A percentile compares a stretch with the other conserved stretches of the same genome.
phyloP scores from a whole-genome alignment of 495 filamentous ascomycete genomes.

The Amniculicola lignicola region DNA sequence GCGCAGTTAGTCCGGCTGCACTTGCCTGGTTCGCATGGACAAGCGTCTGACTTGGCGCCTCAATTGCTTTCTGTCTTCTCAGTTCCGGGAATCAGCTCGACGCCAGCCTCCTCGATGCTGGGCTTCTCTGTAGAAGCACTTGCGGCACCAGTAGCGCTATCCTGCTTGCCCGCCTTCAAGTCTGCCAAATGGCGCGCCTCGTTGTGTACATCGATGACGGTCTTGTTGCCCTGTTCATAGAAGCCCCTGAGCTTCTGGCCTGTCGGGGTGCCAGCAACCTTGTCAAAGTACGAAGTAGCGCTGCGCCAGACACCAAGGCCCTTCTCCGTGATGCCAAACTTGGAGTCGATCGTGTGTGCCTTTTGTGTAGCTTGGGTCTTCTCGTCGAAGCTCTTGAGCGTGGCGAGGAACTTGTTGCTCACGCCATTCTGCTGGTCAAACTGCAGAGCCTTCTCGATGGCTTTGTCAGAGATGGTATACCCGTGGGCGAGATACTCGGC shows the following conservation, averaged over 20 bases:
- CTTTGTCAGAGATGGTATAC: constrained; percentile 81
- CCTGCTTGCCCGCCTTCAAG: constrained; percentile 67
- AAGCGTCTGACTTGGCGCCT: constrained; percentile 38
- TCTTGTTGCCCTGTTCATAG: constrained; percentile 75
- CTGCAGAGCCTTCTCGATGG: constrained; percentile 77
- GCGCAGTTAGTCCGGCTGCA: constrained; percentile 44
- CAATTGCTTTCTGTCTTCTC: constrained; percentile 50
- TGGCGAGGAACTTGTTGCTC: constrained; percentile 67
- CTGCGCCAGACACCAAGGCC: constrained; percentile 63
- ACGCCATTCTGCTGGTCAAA: constrained; percentile 91
- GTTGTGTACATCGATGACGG: constrained; percentile 86
- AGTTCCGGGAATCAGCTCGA: constrained; percentile 36
- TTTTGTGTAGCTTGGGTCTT: constrained; percentile 73
- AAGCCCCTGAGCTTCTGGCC: constrained; percentile 82
- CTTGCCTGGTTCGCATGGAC: constrained; percentile 42
- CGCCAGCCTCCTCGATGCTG: constrained; percentile 28
- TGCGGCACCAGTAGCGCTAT: constrained; percentile 15
- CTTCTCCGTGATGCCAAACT: constrained; percentile 75
- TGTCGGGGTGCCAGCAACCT: constrained; percentile 77
- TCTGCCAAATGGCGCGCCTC: constrained; percentile 86
- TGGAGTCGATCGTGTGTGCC: constrained; percentile 70
- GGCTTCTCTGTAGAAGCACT: constrained; percentile 13
- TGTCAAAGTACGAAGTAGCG: constrained; percentile 82
- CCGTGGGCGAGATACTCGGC: constrained; percentile 96
- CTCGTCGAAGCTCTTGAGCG: constrained; percentile 69